Evolutionary conservation across 208 protist species (phyloP).

Genomic region (Leishmania aethiopica): DNA sequence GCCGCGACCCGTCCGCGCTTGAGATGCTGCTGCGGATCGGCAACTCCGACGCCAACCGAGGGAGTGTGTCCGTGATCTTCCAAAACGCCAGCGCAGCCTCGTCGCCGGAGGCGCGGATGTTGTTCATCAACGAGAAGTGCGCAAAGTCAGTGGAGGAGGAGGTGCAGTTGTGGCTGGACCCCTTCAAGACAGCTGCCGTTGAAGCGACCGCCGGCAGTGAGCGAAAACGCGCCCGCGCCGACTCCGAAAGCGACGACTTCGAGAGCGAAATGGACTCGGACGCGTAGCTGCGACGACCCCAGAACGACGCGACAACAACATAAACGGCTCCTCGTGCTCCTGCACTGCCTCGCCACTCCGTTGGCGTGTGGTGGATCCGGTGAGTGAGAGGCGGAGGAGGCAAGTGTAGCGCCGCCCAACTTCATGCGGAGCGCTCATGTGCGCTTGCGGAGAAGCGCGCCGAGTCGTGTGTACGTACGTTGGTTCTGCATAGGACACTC

Average conservation of each 20-base stretch:
- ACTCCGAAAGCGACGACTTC: conserved; percentile 20
- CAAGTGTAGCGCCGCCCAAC: not conserved
- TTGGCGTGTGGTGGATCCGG: not conserved
- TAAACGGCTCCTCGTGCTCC: not conserved
- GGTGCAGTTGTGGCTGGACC: conserved; percentile 35
- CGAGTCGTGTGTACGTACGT: not conserved
- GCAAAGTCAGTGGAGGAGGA: conserved; percentile 18
- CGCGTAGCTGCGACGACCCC: not conserved
- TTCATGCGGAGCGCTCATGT: not conserved
- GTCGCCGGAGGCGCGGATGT: conserved; percentile 5
- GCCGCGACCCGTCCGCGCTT: conserved; percentile 34
- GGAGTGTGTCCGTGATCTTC: conserved; percentile 29
- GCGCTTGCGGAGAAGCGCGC: not conserved
- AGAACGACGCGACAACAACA: not conserved
- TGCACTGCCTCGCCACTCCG: not conserved
- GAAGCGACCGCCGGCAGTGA: not conserved
- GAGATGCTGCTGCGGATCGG: conserved; percentile 40
- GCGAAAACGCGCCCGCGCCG: conserved; percentile 21
- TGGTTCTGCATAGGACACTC: not conserved
- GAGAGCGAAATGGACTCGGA: conserved; percentile 14
- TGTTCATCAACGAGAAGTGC: conserved; percentile 29
- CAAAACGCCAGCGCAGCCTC: conserved; percentile 10
- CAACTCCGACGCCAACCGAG: conserved; percentile 20
- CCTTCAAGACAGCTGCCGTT: conserved; percentile 14
- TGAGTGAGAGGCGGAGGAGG: not conserved